Base-by-base conservation (phyloP, 768 basidiomycete species). In the Hemileccinum impolitum region DNA sequence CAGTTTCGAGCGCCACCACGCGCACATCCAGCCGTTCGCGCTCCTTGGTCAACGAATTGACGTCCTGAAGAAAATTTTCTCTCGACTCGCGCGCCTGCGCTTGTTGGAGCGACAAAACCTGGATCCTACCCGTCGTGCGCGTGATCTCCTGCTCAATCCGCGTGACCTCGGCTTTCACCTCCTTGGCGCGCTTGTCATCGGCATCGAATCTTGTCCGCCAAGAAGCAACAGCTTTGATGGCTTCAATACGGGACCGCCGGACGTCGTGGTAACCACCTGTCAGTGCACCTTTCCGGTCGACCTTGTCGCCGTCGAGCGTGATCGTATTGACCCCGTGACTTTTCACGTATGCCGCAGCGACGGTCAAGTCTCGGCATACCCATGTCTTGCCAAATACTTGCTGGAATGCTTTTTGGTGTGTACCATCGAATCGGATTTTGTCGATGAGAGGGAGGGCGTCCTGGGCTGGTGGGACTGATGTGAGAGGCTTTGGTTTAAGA, bases 331-430 rank as follows among this genome's bases (percentile, higher is more conserved):
- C 87, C 2, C 85, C 85, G 63, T 98, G 94, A 58, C 85, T 89
- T 67, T 95, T 88, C 43, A 94, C 92, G 66, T 96, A 98, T 9
- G 90, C 89, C 6, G 93, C 90, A 19, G 94, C 94, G 54, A 93
- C 86, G 9, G 86, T 85, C 48, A 99, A 79, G 65, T 96, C 92
- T 39, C 87, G 81, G 65, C 95, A 97, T 19, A 99, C 91, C 66
- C 94, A 92, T 0, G 95, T 98, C 69, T 93, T 93, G 32, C 94
- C 94, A 56, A 99, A 99, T 11, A 98, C 94, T 63, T 98, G 96
- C 60, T 93, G 84, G 70, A 98, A 93, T 0, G 96, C 96, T 57
- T 88, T 88, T 39, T 77, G 74, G 60, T 84, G 87, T 17, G 63
- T 67, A 0, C 71, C 72, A 44, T 94, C 87, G 62, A 82, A 98